These are phyloP conservation scores for Solanum boliviense DNA, from an alignment of 257 asterid genomes.

Conservation along the genomic window DNA sequence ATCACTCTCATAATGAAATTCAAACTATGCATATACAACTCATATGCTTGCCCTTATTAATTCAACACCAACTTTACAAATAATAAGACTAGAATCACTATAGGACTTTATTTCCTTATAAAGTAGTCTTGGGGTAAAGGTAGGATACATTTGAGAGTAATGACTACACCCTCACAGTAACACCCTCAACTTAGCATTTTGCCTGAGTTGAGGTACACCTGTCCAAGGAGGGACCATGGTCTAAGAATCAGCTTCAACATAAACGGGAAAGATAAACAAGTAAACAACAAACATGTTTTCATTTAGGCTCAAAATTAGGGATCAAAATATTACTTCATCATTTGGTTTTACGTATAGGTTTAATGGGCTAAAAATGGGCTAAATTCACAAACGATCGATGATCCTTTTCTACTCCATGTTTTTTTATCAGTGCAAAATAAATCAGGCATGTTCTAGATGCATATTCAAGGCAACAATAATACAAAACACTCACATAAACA, in stretches of 20 bases:
- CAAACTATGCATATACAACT: neutral
- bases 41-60: no score
- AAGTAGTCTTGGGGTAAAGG: neutral
- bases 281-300: no score
- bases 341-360: no score
- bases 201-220: neutral
- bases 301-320: neutral
- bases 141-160: neutral
- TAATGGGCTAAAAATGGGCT: neutral
- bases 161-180: neutral
- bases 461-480: neutral
- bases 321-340: no score
- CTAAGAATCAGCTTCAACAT: neutral
- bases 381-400: neutral
- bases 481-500: neutral
- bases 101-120: neutral
- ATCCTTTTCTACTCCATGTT: neutral
- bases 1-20: neutral
- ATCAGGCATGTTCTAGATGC: neutral
- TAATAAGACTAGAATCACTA: neutral
- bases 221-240: neutral
- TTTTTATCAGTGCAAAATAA: no score
- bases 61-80: neutral
- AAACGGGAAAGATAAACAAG: neutral
- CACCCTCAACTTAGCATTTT: neutral